phyloP scores from a whole-genome alignment of 768 basidiomycete species.

The Xerocomellus amylosporus region DNA sequence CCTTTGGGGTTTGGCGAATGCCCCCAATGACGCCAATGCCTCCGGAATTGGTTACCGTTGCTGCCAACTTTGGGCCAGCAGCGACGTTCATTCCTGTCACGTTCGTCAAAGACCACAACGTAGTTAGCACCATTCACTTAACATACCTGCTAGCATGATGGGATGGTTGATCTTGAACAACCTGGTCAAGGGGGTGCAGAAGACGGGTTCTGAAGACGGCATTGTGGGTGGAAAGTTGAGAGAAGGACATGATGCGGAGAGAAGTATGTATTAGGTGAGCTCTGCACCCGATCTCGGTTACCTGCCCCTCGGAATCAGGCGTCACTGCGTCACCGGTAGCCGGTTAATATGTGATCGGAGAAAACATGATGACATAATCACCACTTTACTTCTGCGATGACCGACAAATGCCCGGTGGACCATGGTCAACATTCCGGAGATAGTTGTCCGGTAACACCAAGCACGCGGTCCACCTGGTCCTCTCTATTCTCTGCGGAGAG shows the following conservation, averaged over 20 bases:
- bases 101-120: neutral
- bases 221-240: constrained; percentile 35
- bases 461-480: constrained; percentile 45
- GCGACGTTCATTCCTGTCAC: constrained; percentile 70
- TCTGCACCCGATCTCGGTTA: neutral
- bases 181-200: constrained; percentile 71
- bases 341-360: neutral
- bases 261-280: neutral
- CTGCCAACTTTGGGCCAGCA: constrained; percentile 80
- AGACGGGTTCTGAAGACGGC: constrained; percentile 63
- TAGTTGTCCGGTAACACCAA: constrained; percentile 68
- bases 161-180: constrained; percentile 80
- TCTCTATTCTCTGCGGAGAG: constrained; percentile 22
- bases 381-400: constrained; percentile 12
- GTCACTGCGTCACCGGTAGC: too few species aligned
- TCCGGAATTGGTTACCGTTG: constrained; percentile 88
- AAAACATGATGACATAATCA: constrained; percentile 16
- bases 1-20: constrained; percentile 65
- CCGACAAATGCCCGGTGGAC: constrained; percentile 50
- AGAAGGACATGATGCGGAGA: neutral
- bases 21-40: constrained; percentile 91
- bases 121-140: neutral
- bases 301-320: too few species aligned
- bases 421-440: constrained; percentile 34
- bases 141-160: constrained; percentile 71